Percentiles rank a stretch among this genome's conserved stretches.
Conservation (phyloP, 192 early-diverging fungal genomes). For the Podila minutissima region DNA sequence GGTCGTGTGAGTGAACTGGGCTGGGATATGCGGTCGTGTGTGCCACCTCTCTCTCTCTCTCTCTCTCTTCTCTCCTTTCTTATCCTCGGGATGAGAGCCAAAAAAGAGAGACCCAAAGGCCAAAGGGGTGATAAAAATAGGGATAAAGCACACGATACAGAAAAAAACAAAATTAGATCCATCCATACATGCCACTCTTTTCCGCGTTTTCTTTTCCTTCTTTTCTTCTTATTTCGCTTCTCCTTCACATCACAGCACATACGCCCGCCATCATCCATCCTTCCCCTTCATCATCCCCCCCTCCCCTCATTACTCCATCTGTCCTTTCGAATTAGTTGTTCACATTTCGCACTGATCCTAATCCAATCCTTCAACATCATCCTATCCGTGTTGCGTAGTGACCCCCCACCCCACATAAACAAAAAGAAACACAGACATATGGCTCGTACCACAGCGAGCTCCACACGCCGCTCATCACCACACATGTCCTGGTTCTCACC, state of each 20-base stretch:
- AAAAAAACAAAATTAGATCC: neutral
- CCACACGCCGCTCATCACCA: neutral
- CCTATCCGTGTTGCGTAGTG: neutral
- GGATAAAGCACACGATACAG: neutral
- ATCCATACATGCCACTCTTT: neutral
- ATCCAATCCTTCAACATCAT: neutral
- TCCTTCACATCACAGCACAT: neutral
- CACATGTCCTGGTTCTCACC: neutral
- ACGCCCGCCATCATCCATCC: neutral
- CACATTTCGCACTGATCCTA: neutral
- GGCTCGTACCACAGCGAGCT: neutral
- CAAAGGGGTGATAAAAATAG: neutral
- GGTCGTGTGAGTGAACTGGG: no score
- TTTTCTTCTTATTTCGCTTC: neutral
- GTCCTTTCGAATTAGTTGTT: neutral
- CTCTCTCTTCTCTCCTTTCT: no score
- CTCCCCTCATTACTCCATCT: neutral
- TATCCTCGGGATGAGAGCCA: neutral
- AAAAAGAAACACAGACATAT: neutral
- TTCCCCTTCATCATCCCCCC: neutral
- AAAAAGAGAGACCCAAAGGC: neutral
- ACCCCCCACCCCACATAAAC: neutral
- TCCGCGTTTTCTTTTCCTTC: neutral
- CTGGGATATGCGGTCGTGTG: no score
- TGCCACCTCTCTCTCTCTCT: no score